A percentile compares a stretch with the other conserved stretches of the same genome.
Evolutionary conservation across 176 grass and related monocot species (phyloP).

Genomic region (Canna indica): DNA sequence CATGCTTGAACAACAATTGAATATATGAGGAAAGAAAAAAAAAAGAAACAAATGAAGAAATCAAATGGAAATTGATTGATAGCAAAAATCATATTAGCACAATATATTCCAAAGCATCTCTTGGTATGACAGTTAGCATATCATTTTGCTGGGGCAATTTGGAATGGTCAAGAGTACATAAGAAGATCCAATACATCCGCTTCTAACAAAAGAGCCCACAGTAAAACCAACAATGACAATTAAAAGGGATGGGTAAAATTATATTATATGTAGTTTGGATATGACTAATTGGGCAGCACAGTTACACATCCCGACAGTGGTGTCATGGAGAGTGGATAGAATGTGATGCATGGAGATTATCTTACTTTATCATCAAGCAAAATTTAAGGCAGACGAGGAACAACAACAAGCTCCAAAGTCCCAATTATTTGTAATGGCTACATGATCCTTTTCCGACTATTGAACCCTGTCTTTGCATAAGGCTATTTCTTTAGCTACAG

Average conservation of each 20-base stretch:
- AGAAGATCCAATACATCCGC: background rate
- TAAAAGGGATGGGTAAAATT: background rate
- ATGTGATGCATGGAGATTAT: no score
- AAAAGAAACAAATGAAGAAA: background rate
- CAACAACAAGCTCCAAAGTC: no score
- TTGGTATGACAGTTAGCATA: background rate
- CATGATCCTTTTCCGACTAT: no score
- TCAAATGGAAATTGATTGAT: background rate
- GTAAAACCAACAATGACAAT: background rate
- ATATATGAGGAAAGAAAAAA: background rate
- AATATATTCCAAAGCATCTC: background rate
- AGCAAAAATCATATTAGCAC: background rate
- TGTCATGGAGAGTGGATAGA: no score
- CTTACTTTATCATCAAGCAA: no score
- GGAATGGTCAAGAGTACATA: background rate
- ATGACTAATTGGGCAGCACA: no score
- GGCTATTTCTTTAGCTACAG: no score
- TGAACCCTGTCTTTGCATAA: no score
- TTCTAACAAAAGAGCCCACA: background rate
- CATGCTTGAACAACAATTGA: background rate
- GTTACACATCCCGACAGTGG: no score
- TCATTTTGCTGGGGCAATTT: background rate
- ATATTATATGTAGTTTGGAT: no score
- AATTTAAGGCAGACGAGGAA: no score
- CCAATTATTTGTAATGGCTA: no score